phyloP scores from a whole-genome alignment of 257 asterid genomes.

The Primulina eburnea region DNA sequence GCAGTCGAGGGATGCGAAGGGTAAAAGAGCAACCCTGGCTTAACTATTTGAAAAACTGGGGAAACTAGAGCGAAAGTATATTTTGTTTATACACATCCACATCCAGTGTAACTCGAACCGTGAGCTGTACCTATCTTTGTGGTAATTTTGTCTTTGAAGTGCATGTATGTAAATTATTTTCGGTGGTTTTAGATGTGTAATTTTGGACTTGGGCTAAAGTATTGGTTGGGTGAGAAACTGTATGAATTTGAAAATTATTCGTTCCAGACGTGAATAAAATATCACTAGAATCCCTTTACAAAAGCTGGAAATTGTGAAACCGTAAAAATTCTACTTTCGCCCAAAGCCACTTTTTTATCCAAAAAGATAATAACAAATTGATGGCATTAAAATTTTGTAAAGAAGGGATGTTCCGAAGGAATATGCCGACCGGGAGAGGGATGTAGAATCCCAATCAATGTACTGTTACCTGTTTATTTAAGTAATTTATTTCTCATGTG shows the following conservation, averaged over 20 bases:
- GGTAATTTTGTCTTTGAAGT: background rate
- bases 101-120: background rate
- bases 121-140: background rate
- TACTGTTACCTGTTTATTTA: background rate
- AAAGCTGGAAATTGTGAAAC: background rate
- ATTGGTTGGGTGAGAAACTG: background rate
- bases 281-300: background rate
- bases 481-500: background rate
- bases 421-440: slow-evolving; percentile 24
- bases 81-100: background rate
- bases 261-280: no score
- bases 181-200: background rate
- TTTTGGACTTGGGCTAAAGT: background rate
- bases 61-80: no score
- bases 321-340: slow-evolving; percentile 6
- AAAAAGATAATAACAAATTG: background rate
- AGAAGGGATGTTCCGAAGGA: slow-evolving; percentile 24
- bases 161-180: background rate
- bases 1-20: slow-evolving; percentile 89
- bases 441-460: slow-evolving; percentile 7
- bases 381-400: background rate
- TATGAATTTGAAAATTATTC: background rate
- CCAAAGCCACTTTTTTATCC: slow-evolving; percentile 22
- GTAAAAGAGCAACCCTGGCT: slow-evolving; percentile 90
- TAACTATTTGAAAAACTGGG: no score